Conservation (phyloP, 73 alveolate genomes). For the Vitrella brassicaformis region DNA sequence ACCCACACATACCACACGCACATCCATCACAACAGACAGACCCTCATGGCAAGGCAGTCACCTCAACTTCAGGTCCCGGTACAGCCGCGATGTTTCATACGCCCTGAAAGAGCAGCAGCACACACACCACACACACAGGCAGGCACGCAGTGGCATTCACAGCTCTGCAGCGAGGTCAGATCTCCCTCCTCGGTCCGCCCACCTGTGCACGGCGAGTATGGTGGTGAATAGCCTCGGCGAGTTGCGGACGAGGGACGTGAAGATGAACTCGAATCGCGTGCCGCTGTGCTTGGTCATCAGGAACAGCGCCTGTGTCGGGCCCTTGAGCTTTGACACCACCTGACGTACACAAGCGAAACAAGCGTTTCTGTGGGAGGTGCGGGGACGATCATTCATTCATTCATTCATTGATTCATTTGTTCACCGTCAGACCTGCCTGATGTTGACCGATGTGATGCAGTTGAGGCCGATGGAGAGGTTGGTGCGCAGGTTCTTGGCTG, state of each 20-base stretch:
- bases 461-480: slow-evolving; percentile 80
- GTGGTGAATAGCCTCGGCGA: slow-evolving; percentile 67
- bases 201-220: slow-evolving; percentile 56
- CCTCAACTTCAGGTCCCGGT: no score
- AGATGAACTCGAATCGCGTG: slow-evolving; percentile 72
- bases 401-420: background rate
- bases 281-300: slow-evolving; percentile 59
- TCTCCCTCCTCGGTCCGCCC: no score
- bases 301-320: slow-evolving; percentile 60
- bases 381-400: background rate
- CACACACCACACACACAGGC: no score
- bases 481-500: slow-evolving; percentile 59
- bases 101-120: no score
- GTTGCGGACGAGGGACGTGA: slow-evolving; percentile 63
- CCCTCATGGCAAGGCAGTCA: no score
- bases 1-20: no score
- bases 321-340: slow-evolving; percentile 68
- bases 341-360: no score
- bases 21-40: no score
- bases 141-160: no score
- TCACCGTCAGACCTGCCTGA: slow-evolving; percentile 34
- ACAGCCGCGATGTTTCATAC: slow-evolving; percentile 73
- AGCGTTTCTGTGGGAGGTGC: no score
- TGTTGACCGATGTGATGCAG: slow-evolving; percentile 63
- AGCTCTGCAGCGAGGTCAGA: no score